phyloP scores from a whole-genome alignment of 2,329 filamentous ascomycete genomes.

The Orbilia quercus region DNA sequence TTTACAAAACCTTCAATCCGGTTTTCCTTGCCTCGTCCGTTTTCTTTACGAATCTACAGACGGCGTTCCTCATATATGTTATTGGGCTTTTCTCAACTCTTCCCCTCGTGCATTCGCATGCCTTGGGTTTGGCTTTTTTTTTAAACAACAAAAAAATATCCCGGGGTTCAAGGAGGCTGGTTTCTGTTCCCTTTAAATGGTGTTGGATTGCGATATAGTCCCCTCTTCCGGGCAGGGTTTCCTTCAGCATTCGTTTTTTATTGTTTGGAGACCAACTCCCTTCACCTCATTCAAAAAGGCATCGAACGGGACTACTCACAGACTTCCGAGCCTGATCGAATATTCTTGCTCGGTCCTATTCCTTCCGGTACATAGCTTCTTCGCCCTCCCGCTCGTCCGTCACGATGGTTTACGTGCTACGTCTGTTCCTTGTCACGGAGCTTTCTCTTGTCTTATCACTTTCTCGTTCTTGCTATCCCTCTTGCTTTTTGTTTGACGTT shows the following conservation, averaged over 20 bases:
- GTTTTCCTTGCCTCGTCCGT: constrained; percentile 8
- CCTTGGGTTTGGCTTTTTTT: constrained; percentile 15
- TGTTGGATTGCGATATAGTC: constrained; percentile 16
- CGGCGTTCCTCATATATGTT: constrained; percentile 52
- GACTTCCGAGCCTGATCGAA: not conserved
- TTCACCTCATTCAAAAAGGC: constrained; percentile 13
- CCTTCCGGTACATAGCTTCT: constrained; percentile 53
- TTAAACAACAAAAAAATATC: constrained; percentile 30
- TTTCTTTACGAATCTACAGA: constrained; percentile 47
- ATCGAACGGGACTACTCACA: not conserved
- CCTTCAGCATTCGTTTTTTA: constrained; percentile 21
- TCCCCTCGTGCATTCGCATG: constrained; percentile 9
- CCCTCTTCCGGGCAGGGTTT: constrained; percentile 3
- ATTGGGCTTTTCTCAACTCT: constrained; percentile 29
- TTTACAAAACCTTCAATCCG: constrained; percentile 6
- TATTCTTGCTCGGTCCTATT: constrained; percentile 10
- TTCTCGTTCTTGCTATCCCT: constrained; percentile 15
- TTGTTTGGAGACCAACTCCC: constrained; percentile 12
- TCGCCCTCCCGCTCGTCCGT: constrained; percentile 20
- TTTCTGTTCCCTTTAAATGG: constrained; percentile 33
- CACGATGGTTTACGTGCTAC: constrained; percentile 50
- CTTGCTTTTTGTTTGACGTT: constrained; percentile 10
- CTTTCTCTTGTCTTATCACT: constrained; percentile 17
- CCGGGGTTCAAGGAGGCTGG: constrained; percentile 32
- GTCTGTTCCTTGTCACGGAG: constrained; percentile 47